Conservation (phyloP, 768 basidiomycete genomes). For the Mycena galericulata region DNA sequence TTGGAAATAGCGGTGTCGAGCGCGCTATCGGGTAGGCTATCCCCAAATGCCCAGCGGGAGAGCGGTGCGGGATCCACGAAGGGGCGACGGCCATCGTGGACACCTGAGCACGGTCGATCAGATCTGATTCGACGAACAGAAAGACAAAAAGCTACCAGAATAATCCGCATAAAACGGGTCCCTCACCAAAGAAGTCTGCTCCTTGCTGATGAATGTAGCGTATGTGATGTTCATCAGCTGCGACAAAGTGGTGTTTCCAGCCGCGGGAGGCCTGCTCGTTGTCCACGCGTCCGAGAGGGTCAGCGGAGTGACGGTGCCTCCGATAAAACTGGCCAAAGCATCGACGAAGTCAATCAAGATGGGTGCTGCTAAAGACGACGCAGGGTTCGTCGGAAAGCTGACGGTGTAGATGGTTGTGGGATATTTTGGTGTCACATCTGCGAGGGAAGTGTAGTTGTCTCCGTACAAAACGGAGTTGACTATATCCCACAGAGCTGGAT, state of each 20-base stretch:
- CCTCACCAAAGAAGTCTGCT: slow-evolving; percentile 16
- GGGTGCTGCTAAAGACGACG: slow-evolving; percentile 10
- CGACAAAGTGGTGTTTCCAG: slow-evolving; percentile 17
- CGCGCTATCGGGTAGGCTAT: slow-evolving; percentile 16
- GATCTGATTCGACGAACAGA: background rate
- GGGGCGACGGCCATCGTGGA: slow-evolving; percentile 15
- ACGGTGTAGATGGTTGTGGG: slow-evolving; percentile 18
- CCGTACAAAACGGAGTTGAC: slow-evolving; percentile 20
- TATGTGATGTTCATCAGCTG: slow-evolving; percentile 22
- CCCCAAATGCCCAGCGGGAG: slow-evolving; percentile 17
- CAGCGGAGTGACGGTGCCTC: slow-evolving; percentile 10
- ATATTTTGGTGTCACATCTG: slow-evolving; percentile 21
- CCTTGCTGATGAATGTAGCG: slow-evolving; percentile 22
- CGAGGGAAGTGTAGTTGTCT: slow-evolving; percentile 20
- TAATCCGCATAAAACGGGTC: slow-evolving; percentile 21
- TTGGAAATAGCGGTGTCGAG: slow-evolving; percentile 15
- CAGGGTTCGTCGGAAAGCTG: slow-evolving; percentile 17
- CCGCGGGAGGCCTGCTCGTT: slow-evolving; percentile 11
- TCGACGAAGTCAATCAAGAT: slow-evolving; percentile 13
- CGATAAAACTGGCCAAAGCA: slow-evolving; percentile 16
- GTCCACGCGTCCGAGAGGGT: slow-evolving; percentile 11
- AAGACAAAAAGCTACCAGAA: slow-evolving; percentile 14
- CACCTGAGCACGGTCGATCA: slow-evolving; percentile 1
- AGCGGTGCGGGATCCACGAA: slow-evolving; percentile 19
- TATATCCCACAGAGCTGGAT: slow-evolving; percentile 22